These are phyloP conservation scores for Croton setiger DNA, from an alignment of 441 rosid genomes.

Conservation along the genomic window DNA sequence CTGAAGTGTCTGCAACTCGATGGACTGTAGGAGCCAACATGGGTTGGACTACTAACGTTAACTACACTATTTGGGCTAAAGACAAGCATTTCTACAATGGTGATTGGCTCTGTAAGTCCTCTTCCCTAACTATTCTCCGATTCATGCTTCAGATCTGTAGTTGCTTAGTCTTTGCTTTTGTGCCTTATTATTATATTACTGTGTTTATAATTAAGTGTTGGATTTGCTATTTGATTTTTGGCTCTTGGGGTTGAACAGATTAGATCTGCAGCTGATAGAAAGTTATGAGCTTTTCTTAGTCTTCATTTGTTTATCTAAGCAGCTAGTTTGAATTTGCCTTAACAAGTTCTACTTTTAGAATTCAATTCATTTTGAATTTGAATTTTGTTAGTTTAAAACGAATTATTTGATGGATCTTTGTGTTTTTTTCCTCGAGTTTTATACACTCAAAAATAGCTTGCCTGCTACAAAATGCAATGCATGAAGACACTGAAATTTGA, in stretches of 20 bases:
- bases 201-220: background rate
- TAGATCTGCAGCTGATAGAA: constrained; percentile 30
- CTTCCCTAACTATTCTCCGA: background rate
- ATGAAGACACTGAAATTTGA: no score
- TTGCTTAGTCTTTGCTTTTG: background rate
- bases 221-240: constrained; percentile 8
- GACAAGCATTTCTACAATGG: constrained; percentile 76
- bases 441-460: no score
- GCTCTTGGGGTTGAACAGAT: constrained; percentile 13
- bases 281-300: constrained; percentile 5
- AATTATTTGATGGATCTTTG: constrained; percentile 7
- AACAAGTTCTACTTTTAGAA: background rate
- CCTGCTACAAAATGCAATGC: no score
- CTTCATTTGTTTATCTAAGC: background rate
- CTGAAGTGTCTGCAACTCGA: constrained; percentile 52
- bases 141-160: constrained; percentile 30
- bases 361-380: background rate
- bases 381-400: background rate
- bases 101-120: constrained; percentile 83
- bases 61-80: constrained; percentile 79
- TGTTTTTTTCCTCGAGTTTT: background rate
- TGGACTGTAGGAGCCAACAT: constrained; percentile 58
- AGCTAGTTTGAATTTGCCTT: background rate
- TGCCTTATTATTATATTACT: no score
- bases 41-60: constrained; percentile 63